Base-by-base conservation (phyloP, 805 yeast genomes). In the Wickerhamiella domercqiae region DNA sequence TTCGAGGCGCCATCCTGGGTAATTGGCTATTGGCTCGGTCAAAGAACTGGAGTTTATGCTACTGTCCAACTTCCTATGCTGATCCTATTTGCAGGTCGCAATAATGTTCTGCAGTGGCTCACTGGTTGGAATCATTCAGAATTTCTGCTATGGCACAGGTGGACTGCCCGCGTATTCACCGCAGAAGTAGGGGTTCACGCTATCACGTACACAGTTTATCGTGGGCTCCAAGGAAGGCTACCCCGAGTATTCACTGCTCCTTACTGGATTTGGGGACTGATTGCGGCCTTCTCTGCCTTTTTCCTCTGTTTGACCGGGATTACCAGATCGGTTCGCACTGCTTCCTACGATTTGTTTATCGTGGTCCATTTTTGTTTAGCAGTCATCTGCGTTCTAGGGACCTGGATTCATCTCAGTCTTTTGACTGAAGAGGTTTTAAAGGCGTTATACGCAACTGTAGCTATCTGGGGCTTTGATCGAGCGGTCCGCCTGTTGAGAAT, bases 401-500 rank as follows among this genome's bases (percentile, higher is more conserved):
- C 71, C 38, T 75, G 74, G 67, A 61, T 62, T 30, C 90, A 80
- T 52, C 21, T 74, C 50, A 54, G 34, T 5, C 63, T 74, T 51
- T 6, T 17, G 18, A 21, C 14, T 17, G 21, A 44, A 40, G 37
- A 35, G 41, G 17, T 49, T 47, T 59, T 64, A 39, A 69, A 68
- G 2, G 67, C 67, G 62, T 61, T 63, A 49, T 71, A 68, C 39
- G 64, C 70, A 5, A 53, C 75, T 7, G 64, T 71, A 42, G 73
- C 69, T 0, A 59, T 80, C 9, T 82, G 93, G 93, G 64, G 60
- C 2, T 63, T 71, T 44, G 90, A 81, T 51, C 61, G 83, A 41
- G 39, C 72, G 0, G 47, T 71, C 11, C 65, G 93, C 47, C 39
- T 74, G 13, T 58, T 64, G 1, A 64, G 80, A 39, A 54, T 80